A percentile compares a stretch with the other conserved stretches of the same genome.
phyloP scores from a whole-genome alignment of 306 rosid genomes.

The Cicer arietinum region DNA sequence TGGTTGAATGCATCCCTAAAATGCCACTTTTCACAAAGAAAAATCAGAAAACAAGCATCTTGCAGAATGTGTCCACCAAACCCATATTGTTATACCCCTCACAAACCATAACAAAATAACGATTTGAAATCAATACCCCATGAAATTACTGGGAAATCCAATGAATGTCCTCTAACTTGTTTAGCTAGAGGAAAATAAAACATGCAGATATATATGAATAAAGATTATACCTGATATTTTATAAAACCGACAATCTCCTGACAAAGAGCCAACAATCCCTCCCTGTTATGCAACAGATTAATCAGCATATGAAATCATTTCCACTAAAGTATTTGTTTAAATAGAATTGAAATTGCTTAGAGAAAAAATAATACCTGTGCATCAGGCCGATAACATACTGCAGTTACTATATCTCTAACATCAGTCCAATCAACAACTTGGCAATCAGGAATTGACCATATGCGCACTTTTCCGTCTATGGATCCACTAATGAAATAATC shows the following conservation, averaged over 20 bases:
- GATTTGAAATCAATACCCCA: constrained; percentile 26
- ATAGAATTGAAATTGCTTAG: constrained; percentile 37
- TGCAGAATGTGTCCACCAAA: constrained; percentile 4
- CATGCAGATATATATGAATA: background rate
- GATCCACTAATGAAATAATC: constrained; percentile 94
- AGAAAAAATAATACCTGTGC: constrained; percentile 69
- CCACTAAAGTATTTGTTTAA: constrained; percentile 29
- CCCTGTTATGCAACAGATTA: constrained; percentile 60
- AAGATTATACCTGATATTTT: constrained; percentile 70
- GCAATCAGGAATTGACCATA: constrained; percentile 75
- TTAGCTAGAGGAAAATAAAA: constrained; percentile 37
- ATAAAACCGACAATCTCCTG: constrained; percentile 79
- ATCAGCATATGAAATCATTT: constrained; percentile 36
- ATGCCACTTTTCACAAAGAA: background rate
- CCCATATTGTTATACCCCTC: background rate
- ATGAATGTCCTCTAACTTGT: constrained; percentile 25
- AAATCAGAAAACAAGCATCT: constrained; percentile 1
- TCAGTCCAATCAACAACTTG: constrained; percentile 93
- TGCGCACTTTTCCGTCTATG: constrained; percentile 96
- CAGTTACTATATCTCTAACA: constrained; percentile 79
- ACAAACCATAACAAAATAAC: constrained; percentile 15
- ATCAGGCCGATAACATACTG: constrained; percentile 92
- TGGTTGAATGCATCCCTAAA: background rate
- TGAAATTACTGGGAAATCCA: constrained; percentile 27
- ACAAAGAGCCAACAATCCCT: constrained; percentile 81